Base-by-base conservation (phyloP, 1,139 yeast genomes). In the Zygosaccharomyces pseudobailii region DNA sequence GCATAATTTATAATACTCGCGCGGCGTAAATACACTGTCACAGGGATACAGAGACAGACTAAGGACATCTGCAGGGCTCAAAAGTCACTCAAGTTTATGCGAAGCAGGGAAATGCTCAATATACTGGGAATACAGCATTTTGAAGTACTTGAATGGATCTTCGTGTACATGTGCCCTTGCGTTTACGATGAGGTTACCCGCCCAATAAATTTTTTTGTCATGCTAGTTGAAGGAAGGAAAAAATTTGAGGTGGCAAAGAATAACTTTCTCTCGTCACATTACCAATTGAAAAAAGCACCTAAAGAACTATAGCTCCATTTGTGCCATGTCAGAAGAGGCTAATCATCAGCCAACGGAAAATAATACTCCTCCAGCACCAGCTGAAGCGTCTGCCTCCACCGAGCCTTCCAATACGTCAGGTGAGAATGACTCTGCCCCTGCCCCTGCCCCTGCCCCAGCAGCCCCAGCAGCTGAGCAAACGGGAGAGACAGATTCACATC, bases 371-470 rank as follows among this genome's bases (percentile, higher is more conserved):
- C 23, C 41, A 4, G 33, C 33, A 6, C 27, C 27, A 24, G 9
- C 24, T 10, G 42, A 17, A 9, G 32, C 36, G 10, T 32, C 33
- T 21, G 10, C 24, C 7, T 24, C 36, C 9, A 21, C 33, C n/a
- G 41, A 38, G 33, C 31, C 41, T 6, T 32, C 21, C 13, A 27
- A 9, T 17, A 32, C 49, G 24, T 35, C 41, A 27, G 50, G 46
- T 23, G 53, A 44, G 38, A 45, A 40, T 21, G 48, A 39, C 17
- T 34, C 45, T 10, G 47, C 48, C 8, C n/a, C n/a, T n/a, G n/a
- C n/a, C n/a, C 47, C 50, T 17, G 17, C 17, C 17, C 17, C 17
- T 13, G 17, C 17, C 17, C 37, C 50, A 19, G 41, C 44, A 22
- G 43, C 42, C 21, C 47, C 47, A 22, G 49, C 28, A 17, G 43